Percentiles rank a stretch among this genome's conserved stretches.
phyloP scores from a whole-genome alignment of 73 alveolate species.

The Diophrys appendiculata region DNA sequence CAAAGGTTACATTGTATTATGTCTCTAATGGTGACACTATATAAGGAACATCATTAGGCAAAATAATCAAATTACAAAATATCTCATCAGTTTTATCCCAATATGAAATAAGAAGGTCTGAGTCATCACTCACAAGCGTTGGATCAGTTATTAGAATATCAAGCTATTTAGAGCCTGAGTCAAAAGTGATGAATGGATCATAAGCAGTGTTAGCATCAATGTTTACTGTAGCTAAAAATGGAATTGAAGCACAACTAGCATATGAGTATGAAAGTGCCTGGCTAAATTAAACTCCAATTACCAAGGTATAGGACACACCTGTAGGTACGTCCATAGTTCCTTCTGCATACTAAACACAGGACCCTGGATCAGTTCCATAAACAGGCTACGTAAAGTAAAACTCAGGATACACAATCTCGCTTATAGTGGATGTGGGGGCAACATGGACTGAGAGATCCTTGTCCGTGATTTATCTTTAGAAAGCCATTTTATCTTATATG shows the following conservation, averaged over 20 bases:
- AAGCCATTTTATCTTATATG: too few relatives aligned
- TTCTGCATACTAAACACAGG: too few relatives aligned
- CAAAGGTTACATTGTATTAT: not conserved
- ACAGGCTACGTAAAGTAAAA: too few relatives aligned
- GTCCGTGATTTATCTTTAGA: too few relatives aligned
- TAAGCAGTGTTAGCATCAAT: not conserved
- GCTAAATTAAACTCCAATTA: not conserved
- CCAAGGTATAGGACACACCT: not conserved
- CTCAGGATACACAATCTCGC: too few relatives aligned
- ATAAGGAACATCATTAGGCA: not conserved
- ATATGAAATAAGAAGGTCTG: not conserved
- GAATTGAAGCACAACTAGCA: not conserved
- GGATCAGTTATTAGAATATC: not conserved
- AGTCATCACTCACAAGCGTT: not conserved
- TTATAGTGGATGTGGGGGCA: too few relatives aligned
- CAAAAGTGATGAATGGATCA: not conserved
- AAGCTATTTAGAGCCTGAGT: not conserved
- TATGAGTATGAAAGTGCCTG: not conserved
- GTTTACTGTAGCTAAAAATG: not conserved
- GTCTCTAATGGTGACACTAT: not conserved
- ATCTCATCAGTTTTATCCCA: not conserved
- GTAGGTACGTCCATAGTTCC: not conserved
- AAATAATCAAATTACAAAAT: too few relatives aligned
- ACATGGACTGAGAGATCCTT: too few relatives aligned
- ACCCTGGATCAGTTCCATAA: too few relatives aligned